Evolutionary conservation across 164 flowering plant genomes (phyloP).

Genomic region (Malania oleifera): DNA sequence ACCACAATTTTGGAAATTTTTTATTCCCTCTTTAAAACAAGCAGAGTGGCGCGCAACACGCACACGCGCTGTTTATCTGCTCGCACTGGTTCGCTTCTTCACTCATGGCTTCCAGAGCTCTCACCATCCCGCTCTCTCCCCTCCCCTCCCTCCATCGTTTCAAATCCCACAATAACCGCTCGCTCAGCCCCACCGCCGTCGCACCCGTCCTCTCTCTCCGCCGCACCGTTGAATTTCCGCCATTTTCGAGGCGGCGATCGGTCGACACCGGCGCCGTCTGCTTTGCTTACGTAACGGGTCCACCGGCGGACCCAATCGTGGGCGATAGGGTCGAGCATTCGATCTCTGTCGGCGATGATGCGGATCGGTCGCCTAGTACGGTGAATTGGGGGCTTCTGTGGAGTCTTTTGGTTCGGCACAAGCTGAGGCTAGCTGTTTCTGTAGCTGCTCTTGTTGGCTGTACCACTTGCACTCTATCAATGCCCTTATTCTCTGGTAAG

Average conservation of each 20-base stretch:
- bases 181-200: neutral
- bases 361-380: conserved; percentile 17
- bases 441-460: conserved; percentile 53
- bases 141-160: neutral
- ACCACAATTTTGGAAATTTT: too few relatives aligned
- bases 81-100: neutral
- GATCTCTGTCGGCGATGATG: neutral
- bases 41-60: too few relatives aligned
- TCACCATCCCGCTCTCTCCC: conserved; percentile 1
- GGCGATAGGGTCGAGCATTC: conserved; percentile 31
- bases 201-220: conserved; percentile 1
- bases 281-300: conserved; percentile 64
- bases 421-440: conserved; percentile 50
- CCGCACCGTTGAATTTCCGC: neutral
- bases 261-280: neutral
- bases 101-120: conserved; percentile 4
- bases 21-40: too few relatives aligned
- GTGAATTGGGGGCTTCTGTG: conserved; percentile 62
- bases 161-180: too few relatives aligned
- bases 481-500: conserved; percentile 81
- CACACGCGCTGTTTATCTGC: too few relatives aligned
- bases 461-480: conserved; percentile 73
- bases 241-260: neutral
- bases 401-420: conserved; percentile 51
- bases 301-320: conserved; percentile 59